These are phyloP conservation scores for Symbiodinium pilosum DNA, from an alignment of 73 alveolate species.

Conservation along the genomic window DNA sequence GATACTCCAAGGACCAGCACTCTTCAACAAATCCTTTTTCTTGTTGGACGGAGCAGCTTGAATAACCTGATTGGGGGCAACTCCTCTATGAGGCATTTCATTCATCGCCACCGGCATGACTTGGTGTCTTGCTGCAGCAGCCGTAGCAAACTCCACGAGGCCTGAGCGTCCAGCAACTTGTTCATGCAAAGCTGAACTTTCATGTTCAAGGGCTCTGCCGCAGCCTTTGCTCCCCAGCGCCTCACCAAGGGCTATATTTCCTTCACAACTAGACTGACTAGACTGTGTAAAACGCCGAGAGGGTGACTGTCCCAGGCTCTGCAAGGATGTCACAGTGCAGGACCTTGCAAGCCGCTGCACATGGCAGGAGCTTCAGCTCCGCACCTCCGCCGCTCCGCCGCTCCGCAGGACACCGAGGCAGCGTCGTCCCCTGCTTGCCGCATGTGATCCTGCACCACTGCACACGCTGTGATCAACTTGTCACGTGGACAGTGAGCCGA, in stretches of 20 bases:
- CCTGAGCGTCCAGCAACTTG: background rate
- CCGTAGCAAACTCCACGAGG: background rate
- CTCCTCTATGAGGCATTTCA: no score
- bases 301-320: slow-evolving; percentile 31
- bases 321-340: slow-evolving; percentile 64
- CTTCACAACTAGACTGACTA: no score
- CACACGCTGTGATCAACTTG: no score
- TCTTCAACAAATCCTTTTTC: no score
- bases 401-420: no score
- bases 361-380: no score
- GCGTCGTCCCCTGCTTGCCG: slow-evolving; percentile 39
- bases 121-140: background rate
- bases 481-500: background rate
- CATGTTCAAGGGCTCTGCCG: background rate
- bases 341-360: no score
- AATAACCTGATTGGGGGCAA: no score
- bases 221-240: slow-evolving; percentile 63
- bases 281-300: background rate
- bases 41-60: no score
- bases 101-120: background rate
- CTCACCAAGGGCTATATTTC: background rate
- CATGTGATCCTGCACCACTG: slow-evolving; percentile 57
- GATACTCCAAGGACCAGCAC: no score
- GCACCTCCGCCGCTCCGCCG: no score
- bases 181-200: no score